Evolutionary conservation across 345 rosid species (phyloP), one percentile per base, ranked within the genome.

Genomic region (Geranium rotundifolium): DNA sequence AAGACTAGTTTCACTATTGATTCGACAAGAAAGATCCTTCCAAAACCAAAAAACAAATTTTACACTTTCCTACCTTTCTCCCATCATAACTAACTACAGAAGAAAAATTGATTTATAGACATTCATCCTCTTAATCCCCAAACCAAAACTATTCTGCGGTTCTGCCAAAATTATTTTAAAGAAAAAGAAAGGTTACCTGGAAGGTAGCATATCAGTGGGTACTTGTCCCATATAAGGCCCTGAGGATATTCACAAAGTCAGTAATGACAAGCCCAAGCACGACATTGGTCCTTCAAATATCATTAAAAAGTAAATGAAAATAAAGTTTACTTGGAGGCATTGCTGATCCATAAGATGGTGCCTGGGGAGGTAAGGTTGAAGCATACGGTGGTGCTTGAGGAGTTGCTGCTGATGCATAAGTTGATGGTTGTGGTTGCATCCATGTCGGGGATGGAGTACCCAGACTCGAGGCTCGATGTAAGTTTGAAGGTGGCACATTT

Each of bases 301-400:
- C 62, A 23, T 14, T 8, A 60, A 20, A 34, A 13, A 54, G 58
- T 8, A 60, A 30, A 41, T 9, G 41, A 49, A 23, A 57, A 34
- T 34, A 4, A 17, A 64, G 14, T 54, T 68, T 81, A 93, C 99
- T 77, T 79, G 81, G 91, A 58, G 85, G 86, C 71, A 83, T 16
- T 37, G 83, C 76, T 61, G 82, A 57, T 29, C 65, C 59, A 54
- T 75, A 65, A 34, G 59, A 8, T 8, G 58, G 70, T 14, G 66
- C 66, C 30, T 65, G 63, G 14, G 46, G 60, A 34, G 70, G 65
- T 41, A 54, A 31, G 46, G 66, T 58, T 56, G 84, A 67, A 59
- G 70, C 65, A 71, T 69, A 77, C 17, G 65, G n/a, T 52, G 76
- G 69, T 64, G 63, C 66, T 69, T 75, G 95, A 20, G 83, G 27